A percentile compares a stretch with the other conserved stretches of the same genome.
phyloP scores from a whole-genome alignment of 2,329 filamentous ascomycete genomes.

The Colletotrichum sojae region DNA sequence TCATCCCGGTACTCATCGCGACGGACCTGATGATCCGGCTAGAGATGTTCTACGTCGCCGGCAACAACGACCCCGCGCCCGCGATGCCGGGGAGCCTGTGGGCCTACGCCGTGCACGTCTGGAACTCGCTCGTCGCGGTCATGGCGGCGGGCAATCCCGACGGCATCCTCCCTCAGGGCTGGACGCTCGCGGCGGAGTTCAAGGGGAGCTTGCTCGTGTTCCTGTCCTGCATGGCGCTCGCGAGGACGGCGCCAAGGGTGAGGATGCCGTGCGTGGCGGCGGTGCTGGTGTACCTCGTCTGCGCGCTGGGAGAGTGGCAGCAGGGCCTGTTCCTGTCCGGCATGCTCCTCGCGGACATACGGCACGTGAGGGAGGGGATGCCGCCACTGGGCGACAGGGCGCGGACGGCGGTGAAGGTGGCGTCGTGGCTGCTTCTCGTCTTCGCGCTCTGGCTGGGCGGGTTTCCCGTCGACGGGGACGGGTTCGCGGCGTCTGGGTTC shows the following conservation, averaged over 20 bases:
- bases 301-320: constrained; percentile 6
- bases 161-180: constrained; percentile 68
- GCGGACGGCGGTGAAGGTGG: not conserved
- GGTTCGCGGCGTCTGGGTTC: constrained; percentile 31
- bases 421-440: constrained; percentile 1
- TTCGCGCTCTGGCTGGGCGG: constrained; percentile 27
- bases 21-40: not conserved
- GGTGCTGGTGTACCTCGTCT: constrained; percentile 58
- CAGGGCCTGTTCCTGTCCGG: constrained; percentile 29
- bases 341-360: constrained; percentile 29
- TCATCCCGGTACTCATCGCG: constrained; percentile 18
- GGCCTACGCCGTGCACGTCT: constrained; percentile 65
- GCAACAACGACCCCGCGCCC: not conserved
- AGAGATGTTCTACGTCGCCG: not conserved
- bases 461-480: constrained; percentile 13
- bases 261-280: constrained; percentile 58
- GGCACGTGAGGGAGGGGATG: constrained; percentile 9
- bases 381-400: not conserved
- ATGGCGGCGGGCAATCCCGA: constrained; percentile 66
- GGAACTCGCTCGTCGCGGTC: constrained; percentile 61
- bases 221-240: constrained; percentile 64
- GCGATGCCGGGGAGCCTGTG: constrained; percentile 46
- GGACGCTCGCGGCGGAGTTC: constrained; percentile 75
- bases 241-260: constrained; percentile 57
- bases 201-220: constrained; percentile 71